Evolutionary conservation across 1,139 yeast species (phyloP).

Genomic region (Meyerozyma guilliermondii): DNA sequence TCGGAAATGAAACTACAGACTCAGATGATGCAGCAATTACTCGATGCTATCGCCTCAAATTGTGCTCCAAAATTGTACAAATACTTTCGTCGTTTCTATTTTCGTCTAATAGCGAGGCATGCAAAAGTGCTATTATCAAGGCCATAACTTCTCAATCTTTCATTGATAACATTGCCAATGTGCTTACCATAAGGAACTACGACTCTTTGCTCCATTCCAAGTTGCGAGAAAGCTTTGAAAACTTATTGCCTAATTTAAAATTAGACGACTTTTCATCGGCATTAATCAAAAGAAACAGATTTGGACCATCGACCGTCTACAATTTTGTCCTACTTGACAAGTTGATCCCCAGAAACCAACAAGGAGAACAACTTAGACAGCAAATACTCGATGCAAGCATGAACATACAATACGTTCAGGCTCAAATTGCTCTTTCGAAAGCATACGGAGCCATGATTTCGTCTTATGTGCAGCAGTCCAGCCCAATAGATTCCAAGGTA

Average conservation of each 20-base stretch:
- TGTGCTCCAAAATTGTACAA: constrained; percentile 66
- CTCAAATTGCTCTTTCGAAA: constrained; percentile 67
- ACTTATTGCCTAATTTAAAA: constrained; percentile 42
- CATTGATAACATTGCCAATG: constrained; percentile 22
- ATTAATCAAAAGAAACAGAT: constrained; percentile 41
- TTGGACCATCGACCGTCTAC: constrained; percentile 52
- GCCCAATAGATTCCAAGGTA: constrained; percentile 29
- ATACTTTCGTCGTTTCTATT: constrained; percentile 70
- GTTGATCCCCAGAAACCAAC: constrained; percentile 39
- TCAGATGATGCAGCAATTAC: constrained; percentile 20
- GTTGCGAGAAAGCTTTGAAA: constrained; percentile 40
- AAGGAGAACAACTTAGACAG: constrained; percentile 49
- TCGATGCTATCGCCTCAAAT: constrained; percentile 51
- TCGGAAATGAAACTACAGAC: constrained; percentile 16
- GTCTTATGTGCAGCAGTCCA: constrained; percentile 40
- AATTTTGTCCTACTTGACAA: constrained; percentile 62
- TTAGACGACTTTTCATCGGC: constrained; percentile 54
- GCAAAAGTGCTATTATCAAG: constrained; percentile 38
- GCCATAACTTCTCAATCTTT: constrained; percentile 37
- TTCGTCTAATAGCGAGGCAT: constrained; percentile 44
- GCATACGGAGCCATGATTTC: constrained; percentile 77
- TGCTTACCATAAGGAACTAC: constrained; percentile 26
- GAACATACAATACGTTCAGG: constrained; percentile 57
- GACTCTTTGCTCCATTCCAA: constrained; percentile 40
- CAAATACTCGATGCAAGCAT: constrained; percentile 58